Percentiles rank a stretch among this genome's conserved stretches.
These are phyloP conservation scores for Lentinus brumalis DNA, from an alignment of 768 basidiomycete genomes.

Conservation along the genomic window DNA sequence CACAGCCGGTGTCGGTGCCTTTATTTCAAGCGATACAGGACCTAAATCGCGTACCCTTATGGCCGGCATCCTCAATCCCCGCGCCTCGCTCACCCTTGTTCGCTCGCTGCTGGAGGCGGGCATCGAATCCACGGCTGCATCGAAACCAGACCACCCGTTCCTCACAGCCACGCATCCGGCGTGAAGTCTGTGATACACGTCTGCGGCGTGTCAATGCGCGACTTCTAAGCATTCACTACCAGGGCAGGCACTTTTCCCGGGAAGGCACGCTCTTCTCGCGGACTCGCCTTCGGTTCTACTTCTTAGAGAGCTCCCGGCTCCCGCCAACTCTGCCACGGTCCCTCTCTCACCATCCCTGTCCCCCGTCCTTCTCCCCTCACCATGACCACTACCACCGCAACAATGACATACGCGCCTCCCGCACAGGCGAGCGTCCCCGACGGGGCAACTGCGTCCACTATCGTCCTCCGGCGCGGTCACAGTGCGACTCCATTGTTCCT, in stretches of 20 bases:
- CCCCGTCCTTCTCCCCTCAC: conserved; percentile 2
- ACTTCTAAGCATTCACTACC: conserved; percentile 16
- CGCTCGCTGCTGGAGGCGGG: neutral
- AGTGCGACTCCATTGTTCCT: conserved; percentile 9
- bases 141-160: neutral
- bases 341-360: conserved; percentile 6
- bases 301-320: conserved; percentile 2
- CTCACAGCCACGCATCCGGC: neutral
- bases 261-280: conserved; percentile 9
- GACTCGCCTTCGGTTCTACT: conserved; percentile 6
- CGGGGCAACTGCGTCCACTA: neutral
- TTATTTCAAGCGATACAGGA: neutral
- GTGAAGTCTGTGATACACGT: neutral
- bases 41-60: neutral
- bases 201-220: conserved; percentile 12
- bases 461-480: conserved; percentile 9
- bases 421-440: conserved; percentile 4
- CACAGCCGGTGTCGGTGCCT: neutral
- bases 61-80: neutral
- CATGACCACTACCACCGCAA: conserved; percentile 14
- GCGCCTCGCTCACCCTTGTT: neutral
- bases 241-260: conserved; percentile 12
- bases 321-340: conserved; percentile 1
- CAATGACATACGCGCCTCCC: conserved; percentile 8
- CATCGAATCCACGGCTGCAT: neutral